Evolutionary conservation across 2,329 filamentous ascomycete genomes (phyloP), one percentile per base, ranked within the genome.

Genomic region (Colletotrichum noveboracense): DNA sequence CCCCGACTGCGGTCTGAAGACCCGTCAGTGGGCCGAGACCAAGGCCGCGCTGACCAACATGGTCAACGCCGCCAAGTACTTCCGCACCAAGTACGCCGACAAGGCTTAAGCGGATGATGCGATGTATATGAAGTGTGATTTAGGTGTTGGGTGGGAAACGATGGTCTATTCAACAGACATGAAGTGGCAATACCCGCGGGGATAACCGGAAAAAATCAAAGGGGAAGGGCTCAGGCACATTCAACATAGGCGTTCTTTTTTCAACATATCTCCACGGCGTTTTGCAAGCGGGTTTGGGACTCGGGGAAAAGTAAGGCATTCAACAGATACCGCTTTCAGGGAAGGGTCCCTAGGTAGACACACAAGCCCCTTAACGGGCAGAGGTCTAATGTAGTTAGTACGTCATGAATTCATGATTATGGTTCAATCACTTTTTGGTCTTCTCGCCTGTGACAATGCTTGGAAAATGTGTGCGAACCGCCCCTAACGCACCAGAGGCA

Each of bases 1-100:
- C 91, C 97, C 97, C 81, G 97, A 99, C 91, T 99, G 97, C 85
- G 97, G 97, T 91, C 93, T 99, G 77, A 99, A 99, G 95, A 99
- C 97, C 81, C 95, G 97, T 82, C 94, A 98, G 90, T 98, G 97
- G 96, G 93, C 94, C 87, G 96, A 99, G 93, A 98, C 96, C 87
- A 98, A 98, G 94, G 95, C 95, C 84, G 95, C 96, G 75, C 90
- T 99, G 84, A 89, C 89, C 89, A 98, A 98, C 93, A 94, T 99
- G 95, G 96, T 99, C 88, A 96, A 96, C 86, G 97, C 97, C 75
- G 96, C 97, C 91, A 98, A 98, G 93, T 94, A 89, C 91, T 98
- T 93, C 96, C 96, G 97, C 86, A 88, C 93, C 87, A 96, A 98
- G 92, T 94, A 97, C 89, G 85, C 92, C 86, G 61, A 68, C 76